phyloP scores from a whole-genome alignment of 176 grass and related monocot species.

The Oryza punctata region DNA sequence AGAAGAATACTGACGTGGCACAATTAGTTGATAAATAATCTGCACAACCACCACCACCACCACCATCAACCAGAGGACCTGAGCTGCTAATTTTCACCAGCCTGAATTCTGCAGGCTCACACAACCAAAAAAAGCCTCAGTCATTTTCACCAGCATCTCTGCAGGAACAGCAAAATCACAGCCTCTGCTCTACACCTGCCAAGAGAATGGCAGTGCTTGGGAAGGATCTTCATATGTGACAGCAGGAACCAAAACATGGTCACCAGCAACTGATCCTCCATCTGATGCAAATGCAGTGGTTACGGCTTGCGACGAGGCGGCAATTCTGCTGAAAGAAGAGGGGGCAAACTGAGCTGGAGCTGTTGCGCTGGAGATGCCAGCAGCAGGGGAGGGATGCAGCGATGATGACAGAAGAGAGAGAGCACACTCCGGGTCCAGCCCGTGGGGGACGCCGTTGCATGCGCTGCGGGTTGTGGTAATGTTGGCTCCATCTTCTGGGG shows the following conservation, averaged over 20 bases:
- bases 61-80: background rate
- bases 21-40: constrained; percentile 3
- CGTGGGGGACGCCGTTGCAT: constrained; percentile 22
- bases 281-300: constrained; percentile 17
- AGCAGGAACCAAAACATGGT: constrained; percentile 40
- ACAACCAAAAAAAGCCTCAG: background rate
- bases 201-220: constrained; percentile 39
- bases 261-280: constrained; percentile 13
- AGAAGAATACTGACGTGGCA: background rate
- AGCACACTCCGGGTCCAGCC: constrained; percentile 71
- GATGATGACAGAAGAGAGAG: constrained; percentile 99
- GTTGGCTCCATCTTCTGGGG: constrained; percentile 27
- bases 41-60: background rate
- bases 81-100: background rate
- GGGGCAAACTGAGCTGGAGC: background rate
- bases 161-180: background rate
- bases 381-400: constrained; percentile 26
- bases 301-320: background rate
- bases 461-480: constrained; percentile 14
- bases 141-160: background rate
- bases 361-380: background rate
- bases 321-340: background rate
- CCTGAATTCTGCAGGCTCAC: background rate
- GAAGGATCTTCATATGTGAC: constrained; percentile 46
- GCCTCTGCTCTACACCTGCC: constrained; percentile 12